Evolutionary conservation across 345 rosid species (phyloP), one percentile per base, ranked within the genome.

Genomic region (Garcia nutans): DNA sequence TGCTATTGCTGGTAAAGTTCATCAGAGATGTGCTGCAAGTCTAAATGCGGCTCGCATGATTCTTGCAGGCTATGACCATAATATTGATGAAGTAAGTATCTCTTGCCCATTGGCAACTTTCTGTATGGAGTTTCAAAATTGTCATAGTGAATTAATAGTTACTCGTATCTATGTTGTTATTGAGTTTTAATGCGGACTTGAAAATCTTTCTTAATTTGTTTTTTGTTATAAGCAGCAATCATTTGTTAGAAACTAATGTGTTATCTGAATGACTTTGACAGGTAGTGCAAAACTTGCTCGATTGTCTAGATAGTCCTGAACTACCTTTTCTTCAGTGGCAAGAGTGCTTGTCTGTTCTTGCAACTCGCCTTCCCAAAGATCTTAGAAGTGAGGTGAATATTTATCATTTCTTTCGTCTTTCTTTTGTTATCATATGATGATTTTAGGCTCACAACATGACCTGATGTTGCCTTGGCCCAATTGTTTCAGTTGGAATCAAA

Each of bases 311-410:
- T 81, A 93, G 89, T 85, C 99, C 99, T 57, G 95, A 90, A 81
- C 95, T 93, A 57, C 99, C 99, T 80, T 96, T 92, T 83, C 99
- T 96, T 83, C 99, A 96, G 80, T 96, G 99, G 99, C 99, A 93
- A 92, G 99, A 96, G 84, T 88, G 91, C 84, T 78, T 92, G 74
- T 88, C 99, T 37, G 97, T 96, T 85, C 86, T 96, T n/a, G 96
- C 95, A 20, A 90, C 89, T 73, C 92, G 99, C 68, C 91, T 96
- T 79, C 98, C 99, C 60, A 96, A 93, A 85, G 93, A 89, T 77
- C 97, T 96, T 71, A 87, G 93, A 82, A 89, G 77, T 81, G 89
- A 79, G 93, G 99, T 96, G 83, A 81, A 63, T 68, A 37, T 26
- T 44, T 60, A 22, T 75, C 55, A 66, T 73, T 8, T 65, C 26